phyloP scores from a whole-genome alignment of 352 stramenopile genomes.

The Globisporangium acanthophoron region DNA sequence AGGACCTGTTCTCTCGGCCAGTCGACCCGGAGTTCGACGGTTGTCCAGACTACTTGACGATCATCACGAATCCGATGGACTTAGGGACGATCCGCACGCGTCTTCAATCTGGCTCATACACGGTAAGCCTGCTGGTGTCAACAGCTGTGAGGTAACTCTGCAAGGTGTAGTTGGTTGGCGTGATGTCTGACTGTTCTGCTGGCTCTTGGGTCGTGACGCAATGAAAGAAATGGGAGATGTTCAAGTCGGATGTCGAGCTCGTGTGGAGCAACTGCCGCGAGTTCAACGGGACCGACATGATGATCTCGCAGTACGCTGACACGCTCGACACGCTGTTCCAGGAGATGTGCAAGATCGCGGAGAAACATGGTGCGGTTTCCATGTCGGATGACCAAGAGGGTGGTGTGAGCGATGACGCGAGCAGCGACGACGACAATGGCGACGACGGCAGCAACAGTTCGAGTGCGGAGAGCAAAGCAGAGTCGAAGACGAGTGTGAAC shows the following conservation, averaged over 20 bases:
- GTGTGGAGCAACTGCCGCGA: constrained; percentile 83
- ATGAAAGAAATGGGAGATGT: constrained; percentile 60
- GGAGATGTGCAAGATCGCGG: constrained; percentile 50
- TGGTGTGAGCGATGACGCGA: constrained; percentile 18
- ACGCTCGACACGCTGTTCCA: constrained; percentile 58
- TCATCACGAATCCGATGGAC: constrained; percentile 84
- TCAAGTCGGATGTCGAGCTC: constrained; percentile 73
- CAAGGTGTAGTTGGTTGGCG: background rate
- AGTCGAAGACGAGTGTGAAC: constrained; percentile 44
- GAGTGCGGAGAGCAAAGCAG: constrained; percentile 39
- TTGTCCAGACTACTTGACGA: constrained; percentile 78
- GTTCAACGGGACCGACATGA: constrained; percentile 74
- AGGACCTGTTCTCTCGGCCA: constrained; percentile 81
- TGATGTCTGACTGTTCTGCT: background rate
- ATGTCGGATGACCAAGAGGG: constrained; percentile 21
- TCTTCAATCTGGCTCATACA: constrained; percentile 54
- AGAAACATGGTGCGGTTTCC: constrained; percentile 42
- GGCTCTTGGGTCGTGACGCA: constrained; percentile 6
- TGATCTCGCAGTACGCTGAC: constrained; percentile 76
- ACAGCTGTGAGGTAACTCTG: too few relatives aligned
- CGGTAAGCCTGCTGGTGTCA: constrained; percentile 22
- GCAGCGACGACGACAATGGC: constrained; percentile 26
- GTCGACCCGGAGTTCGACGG: constrained; percentile 79
- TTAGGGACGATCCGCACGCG: constrained; percentile 76
- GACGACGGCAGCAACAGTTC: constrained; percentile 21